A percentile compares a stretch with the other conserved stretches of the same genome.
Evolutionary conservation across 768 basidiomycete species (phyloP).

Genomic region (Mycena vulgaris): DNA sequence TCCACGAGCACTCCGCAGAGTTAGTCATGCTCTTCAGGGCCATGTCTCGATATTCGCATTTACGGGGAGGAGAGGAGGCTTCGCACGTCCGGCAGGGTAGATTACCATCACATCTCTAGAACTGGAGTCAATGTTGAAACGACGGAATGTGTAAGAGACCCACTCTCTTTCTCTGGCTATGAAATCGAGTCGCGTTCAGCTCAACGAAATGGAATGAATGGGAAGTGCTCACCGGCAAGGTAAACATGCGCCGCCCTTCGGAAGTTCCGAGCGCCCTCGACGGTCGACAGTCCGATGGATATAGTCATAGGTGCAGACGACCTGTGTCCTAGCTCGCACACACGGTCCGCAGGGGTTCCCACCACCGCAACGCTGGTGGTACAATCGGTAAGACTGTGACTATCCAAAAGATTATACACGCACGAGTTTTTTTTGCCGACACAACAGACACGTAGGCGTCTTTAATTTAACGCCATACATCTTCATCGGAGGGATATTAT

Average conservation of each 20-base stretch:
- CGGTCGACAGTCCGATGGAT: too few species aligned
- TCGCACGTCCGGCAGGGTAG: constrained; percentile 28
- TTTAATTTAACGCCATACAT: too few species aligned
- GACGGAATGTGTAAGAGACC: background rate
- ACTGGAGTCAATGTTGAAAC: background rate
- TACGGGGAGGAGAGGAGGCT: background rate
- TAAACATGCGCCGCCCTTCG: constrained; percentile 7
- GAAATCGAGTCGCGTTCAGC: background rate
- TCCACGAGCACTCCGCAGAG: background rate
- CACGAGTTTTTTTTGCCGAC: too few species aligned
- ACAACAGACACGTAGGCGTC: too few species aligned
- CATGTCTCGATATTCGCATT: constrained; percentile 25
- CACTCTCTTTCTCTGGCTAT: constrained; percentile 33
- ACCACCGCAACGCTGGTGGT: too few species aligned
- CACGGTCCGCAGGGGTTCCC: too few species aligned
- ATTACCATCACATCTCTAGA: constrained; percentile 30
- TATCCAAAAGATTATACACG: too few species aligned
- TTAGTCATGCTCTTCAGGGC: background rate
- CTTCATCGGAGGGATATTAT: too few species aligned
- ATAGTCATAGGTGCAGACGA: too few species aligned
- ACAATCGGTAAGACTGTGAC: too few species aligned
- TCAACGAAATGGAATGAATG: background rate
- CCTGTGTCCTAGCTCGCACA: too few species aligned
- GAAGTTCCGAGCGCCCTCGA: too few species aligned
- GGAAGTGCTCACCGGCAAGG: constrained; percentile 22